These are phyloP conservation scores for Backusella australiensis DNA, from an alignment of 192 early-diverging fungal genomes.

Conservation along the genomic window DNA sequence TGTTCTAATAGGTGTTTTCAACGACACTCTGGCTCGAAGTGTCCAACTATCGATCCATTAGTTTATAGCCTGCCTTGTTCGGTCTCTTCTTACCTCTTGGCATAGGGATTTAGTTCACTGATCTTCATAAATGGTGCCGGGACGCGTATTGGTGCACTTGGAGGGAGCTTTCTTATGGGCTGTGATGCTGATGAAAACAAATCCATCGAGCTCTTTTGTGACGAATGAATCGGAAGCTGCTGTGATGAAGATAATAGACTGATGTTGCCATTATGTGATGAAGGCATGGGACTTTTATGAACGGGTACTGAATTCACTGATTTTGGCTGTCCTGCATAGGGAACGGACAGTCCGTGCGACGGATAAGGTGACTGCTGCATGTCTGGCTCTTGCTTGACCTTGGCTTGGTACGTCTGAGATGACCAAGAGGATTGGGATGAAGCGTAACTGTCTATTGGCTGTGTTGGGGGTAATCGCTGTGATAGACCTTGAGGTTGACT, in stretches of 20 bases:
- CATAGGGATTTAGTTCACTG: slow-evolving; percentile 80
- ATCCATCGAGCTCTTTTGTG: not conserved
- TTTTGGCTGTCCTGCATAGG: not conserved
- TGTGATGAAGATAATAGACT: not conserved
- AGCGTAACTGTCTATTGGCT: not conserved
- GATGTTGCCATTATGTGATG: not conserved
- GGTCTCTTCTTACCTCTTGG: slow-evolving; percentile 58
- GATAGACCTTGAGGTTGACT: not conserved
- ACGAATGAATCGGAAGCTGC: not conserved
- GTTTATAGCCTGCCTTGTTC: not conserved
- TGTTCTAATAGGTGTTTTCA: slow-evolving; percentile 77
- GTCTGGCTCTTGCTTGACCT: not conserved
- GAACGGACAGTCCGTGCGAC: not conserved
- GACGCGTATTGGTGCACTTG: slow-evolving; percentile 22
- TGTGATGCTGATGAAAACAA: slow-evolving; percentile 11
- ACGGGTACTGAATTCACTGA: not conserved
- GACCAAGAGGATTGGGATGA: not conserved
- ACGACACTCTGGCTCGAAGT: slow-evolving; percentile 84
- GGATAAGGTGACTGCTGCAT: not conserved
- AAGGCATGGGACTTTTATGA: not conserved
- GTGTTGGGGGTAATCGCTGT: not conserved
- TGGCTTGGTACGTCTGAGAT: not conserved
- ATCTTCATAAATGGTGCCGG: slow-evolving; percentile 53
- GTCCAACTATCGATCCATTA: slow-evolving; percentile 66
- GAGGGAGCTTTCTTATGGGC: slow-evolving; percentile 23